A percentile compares a stretch with the other conserved stretches of the same genome.
Evolutionary conservation across 768 basidiomycete genomes (phyloP).

Genomic region (Mycena venus): DNA sequence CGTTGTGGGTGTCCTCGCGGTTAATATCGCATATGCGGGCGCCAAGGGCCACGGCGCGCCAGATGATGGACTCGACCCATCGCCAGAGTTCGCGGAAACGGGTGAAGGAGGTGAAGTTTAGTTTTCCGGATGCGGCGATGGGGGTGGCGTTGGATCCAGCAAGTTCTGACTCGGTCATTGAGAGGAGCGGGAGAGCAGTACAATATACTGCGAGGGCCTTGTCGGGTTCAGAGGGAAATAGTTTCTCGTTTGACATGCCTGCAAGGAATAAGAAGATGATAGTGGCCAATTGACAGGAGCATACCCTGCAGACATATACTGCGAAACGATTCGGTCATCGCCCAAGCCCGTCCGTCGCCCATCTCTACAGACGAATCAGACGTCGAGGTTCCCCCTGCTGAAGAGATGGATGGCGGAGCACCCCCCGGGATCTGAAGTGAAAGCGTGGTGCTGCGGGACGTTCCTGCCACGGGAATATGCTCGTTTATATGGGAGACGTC

Average conservation of each 20-base stretch:
- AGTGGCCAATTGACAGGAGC: conserved; percentile 11
- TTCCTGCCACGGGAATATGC: conserved; percentile 62
- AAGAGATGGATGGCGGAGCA: conserved; percentile 57
- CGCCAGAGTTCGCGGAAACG: conserved; percentile 88
- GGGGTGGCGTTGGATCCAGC: conserved; percentile 43
- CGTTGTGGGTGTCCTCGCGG: conserved; percentile 49
- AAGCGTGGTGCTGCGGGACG: conserved; percentile 56
- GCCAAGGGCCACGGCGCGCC: conserved; percentile 80
- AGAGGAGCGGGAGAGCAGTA: conserved; percentile 67
- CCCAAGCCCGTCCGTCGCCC: conserved; percentile 80
- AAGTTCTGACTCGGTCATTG: conserved; percentile 62
- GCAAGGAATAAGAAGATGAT: conserved; percentile 2
- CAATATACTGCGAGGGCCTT: conserved; percentile 72
- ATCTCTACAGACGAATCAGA: conserved; percentile 65
- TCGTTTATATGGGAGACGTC: conserved; percentile 67
- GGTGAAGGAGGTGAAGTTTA: conserved; percentile 69
- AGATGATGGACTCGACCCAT: conserved; percentile 87
- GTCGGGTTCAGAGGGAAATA: conserved; percentile 61
- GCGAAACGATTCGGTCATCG: conserved; percentile 78
- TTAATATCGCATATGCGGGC: conserved; percentile 60
- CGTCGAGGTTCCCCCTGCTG: conserved; percentile 64
- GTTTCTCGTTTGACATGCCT: conserved; percentile 85
- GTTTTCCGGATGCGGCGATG: conserved; percentile 47
- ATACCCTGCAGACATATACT: conserved; percentile 85
- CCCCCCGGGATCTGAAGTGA: conserved; percentile 52